Evolutionary conservation across 768 basidiomycete genomes (phyloP).

Genomic region (Russula vinacea): DNA sequence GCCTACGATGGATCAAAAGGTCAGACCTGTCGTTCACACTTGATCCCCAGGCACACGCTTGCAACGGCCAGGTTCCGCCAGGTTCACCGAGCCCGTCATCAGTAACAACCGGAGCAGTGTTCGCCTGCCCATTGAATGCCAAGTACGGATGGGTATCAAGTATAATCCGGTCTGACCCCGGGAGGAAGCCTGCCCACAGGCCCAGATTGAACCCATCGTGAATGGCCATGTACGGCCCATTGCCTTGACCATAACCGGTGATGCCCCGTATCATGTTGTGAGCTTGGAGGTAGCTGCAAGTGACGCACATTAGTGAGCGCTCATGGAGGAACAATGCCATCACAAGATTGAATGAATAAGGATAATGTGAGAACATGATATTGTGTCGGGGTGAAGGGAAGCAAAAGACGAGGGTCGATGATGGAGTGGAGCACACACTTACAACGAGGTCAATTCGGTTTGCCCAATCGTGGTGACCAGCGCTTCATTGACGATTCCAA

Average conservation of each 20-base stretch:
- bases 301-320: slow-evolving; percentile 31
- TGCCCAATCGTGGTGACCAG: slow-evolving; percentile 53
- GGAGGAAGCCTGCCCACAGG: slow-evolving; percentile 43
- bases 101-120: slow-evolving; percentile 29
- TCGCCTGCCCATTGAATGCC: slow-evolving; percentile 30
- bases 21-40: slow-evolving; percentile 43
- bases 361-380: slow-evolving; percentile 8
- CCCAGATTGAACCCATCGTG: slow-evolving; percentile 55
- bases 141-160: slow-evolving; percentile 54
- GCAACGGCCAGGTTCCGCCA: slow-evolving; percentile 33
- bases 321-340: slow-evolving; percentile 3
- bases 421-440: slow-evolving; percentile 32
- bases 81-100: slow-evolving; percentile 38
- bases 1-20: slow-evolving; percentile 26
- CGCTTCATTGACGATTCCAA: slow-evolving; percentile 68
- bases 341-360: slow-evolving; percentile 3
- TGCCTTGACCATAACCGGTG: slow-evolving; percentile 67
- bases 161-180: slow-evolving; percentile 44
- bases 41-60: slow-evolving; percentile 46
- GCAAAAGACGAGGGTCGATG: slow-evolving; percentile 34
- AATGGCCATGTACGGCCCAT: slow-evolving; percentile 57
- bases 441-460: slow-evolving; percentile 60
- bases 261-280: slow-evolving; percentile 70
- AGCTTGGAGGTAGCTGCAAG: slow-evolving; percentile 52
- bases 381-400: slow-evolving; percentile 4